These are phyloP conservation scores for Adenanthera pavonina DNA, from an alignment of 306 rosid species.

Conservation along the genomic window DNA sequence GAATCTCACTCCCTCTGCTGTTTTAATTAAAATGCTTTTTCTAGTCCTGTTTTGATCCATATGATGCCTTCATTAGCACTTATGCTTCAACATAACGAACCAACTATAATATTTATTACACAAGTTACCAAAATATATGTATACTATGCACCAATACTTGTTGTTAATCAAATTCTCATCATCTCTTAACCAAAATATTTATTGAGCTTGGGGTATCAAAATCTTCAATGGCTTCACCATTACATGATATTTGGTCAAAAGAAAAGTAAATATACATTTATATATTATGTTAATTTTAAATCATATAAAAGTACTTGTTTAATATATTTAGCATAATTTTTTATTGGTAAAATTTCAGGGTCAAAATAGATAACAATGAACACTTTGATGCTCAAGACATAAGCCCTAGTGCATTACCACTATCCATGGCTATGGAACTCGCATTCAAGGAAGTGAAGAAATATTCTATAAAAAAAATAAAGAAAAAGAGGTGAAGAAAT, in stretches of 20 bases:
- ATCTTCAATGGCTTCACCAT: not conserved
- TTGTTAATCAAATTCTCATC: not conserved
- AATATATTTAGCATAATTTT: too few relatives aligned
- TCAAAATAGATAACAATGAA: constrained; percentile 89
- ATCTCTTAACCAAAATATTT: not conserved
- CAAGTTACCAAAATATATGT: too few relatives aligned
- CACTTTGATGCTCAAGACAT: constrained; percentile 77
- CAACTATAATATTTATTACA: too few relatives aligned
- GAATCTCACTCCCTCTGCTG: too few relatives aligned
- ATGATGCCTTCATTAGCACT: too few relatives aligned
- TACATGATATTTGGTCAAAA: not conserved
- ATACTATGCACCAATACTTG: too few relatives aligned
- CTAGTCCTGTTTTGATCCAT: too few relatives aligned
- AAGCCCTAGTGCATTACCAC: constrained; percentile 50
- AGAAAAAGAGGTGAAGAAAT: too few relatives aligned
- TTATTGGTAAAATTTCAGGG: not conserved
- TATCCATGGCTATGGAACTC: constrained; percentile 78
- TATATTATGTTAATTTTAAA: not conserved
- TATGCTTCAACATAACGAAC: too few relatives aligned
- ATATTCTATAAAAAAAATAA: too few relatives aligned
- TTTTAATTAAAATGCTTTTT: too few relatives aligned
- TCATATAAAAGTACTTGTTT: not conserved
- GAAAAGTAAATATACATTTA: not conserved
- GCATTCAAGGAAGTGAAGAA: constrained; percentile 76
- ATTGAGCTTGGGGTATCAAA: not conserved